Evolutionary conservation across 2,329 filamentous ascomycete species (phyloP).

Genomic region (Hypoxylon sp.): DNA sequence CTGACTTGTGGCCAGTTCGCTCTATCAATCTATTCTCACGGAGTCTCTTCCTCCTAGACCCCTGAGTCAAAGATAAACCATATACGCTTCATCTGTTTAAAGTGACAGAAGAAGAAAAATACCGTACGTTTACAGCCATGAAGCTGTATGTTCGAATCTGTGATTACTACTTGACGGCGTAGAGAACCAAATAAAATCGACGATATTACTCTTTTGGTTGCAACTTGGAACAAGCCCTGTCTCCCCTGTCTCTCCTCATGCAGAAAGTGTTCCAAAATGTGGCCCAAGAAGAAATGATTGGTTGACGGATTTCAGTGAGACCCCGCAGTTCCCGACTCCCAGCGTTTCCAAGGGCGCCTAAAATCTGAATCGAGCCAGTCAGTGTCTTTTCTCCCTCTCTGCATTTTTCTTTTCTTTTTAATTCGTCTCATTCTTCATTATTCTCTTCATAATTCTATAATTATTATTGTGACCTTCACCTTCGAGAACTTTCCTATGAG

Average conservation of each 20-base stretch:
- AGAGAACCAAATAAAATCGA: slow-evolving; percentile 20
- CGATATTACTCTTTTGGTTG: slow-evolving; percentile 44
- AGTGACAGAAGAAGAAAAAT: slow-evolving; percentile 15
- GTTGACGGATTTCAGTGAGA: slow-evolving; percentile 51
- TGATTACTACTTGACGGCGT: slow-evolving; percentile 33
- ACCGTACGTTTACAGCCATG: slow-evolving; percentile 17
- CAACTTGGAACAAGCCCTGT: slow-evolving; percentile 52
- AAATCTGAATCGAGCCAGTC: slow-evolving; percentile 42
- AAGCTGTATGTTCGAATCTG: slow-evolving; percentile 11
- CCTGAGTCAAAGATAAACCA: slow-evolving; percentile 8
- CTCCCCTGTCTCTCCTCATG: slow-evolving; percentile 56
- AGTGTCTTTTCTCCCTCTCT: slow-evolving; percentile 12
- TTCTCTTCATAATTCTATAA: slow-evolving; percentile 7
- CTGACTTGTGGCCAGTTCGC: slow-evolving; percentile 22
- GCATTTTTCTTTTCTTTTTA: slow-evolving; percentile 1
- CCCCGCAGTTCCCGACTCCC: slow-evolving; percentile 54
- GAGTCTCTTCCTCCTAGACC: slow-evolving; percentile 12
- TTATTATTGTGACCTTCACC: slow-evolving; percentile 17
- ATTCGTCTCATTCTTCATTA: slow-evolving; percentile 23
- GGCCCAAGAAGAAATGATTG: slow-evolving; percentile 57
- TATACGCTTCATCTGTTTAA: slow-evolving; percentile 21
- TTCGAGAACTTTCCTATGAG: slow-evolving; percentile 39
- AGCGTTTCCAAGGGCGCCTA: slow-evolving; percentile 63
- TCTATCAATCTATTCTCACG: slow-evolving; percentile 19
- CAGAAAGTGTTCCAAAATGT: slow-evolving; percentile 60